Evolutionary conservation across 306 rosid species (phyloP), one percentile per base, ranked within the genome.

Genomic region (Crataegus laevigata): DNA sequence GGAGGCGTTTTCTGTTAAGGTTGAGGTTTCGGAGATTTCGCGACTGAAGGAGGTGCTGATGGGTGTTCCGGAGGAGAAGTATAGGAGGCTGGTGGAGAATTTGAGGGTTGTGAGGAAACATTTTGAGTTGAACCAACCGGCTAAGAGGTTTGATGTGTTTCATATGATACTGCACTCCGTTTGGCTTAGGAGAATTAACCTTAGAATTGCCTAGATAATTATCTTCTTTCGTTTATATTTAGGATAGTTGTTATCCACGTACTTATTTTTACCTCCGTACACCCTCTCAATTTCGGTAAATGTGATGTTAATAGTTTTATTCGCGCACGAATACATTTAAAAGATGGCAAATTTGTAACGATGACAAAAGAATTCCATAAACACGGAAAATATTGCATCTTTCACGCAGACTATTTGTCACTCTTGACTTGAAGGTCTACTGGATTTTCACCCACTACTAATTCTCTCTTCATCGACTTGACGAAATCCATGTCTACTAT

Each of bases 151-250:
- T 70, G 96, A 91, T 78, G 92, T 81, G 57, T 88, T 92, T 75
- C 97, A 88, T 78, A 90, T 90, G 97, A 79, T 88, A 74, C 66
- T 89, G 66, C 96, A 90, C 79, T 92, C 97, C 29, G 67, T 90
- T 65, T 92, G 96, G 96, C 86, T 88, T 5, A 82, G 96, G 78
- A 92, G 96, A 80, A 75, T 90, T 40, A 87, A 92, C 61, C 40
- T 92, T 17, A 68, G 76, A 68, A 85, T 86, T 19, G 58, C 50
- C 32, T 87, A 81, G 78, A 72, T 45, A 26, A 45, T 19, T 42
- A 21, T 32, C 65, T 12, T 22, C 32, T 69, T 18, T 29, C 18
- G 3, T 43, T 26, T 73, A 12, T 71, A n/a, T 57, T 13, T 14
- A 6, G 8, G 8, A 0, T 32, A 32, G 8, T 32, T 32, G 7